These are phyloP conservation scores for Fusarium compactum DNA, from an alignment of 2,329 filamentous ascomycete genomes.

Conservation along the genomic window DNA sequence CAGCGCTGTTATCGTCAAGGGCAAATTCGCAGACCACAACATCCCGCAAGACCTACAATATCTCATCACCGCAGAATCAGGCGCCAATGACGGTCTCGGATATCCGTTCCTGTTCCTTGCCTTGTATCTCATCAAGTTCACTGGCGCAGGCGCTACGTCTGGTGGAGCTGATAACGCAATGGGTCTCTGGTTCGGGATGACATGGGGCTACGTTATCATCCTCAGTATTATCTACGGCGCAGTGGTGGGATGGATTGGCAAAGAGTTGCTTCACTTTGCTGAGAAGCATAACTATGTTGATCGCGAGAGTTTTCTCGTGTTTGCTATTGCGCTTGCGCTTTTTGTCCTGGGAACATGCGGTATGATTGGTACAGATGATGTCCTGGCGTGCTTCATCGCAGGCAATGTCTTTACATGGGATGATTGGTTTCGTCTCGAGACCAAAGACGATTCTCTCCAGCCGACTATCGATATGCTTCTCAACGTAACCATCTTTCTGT, in stretches of 20 bases:
- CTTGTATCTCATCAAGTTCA: conserved; percentile 84
- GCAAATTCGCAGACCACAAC: conserved; percentile 92
- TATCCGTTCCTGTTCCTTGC: conserved; percentile 91
- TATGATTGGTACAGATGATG: conserved; percentile 88
- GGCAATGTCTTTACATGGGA: conserved; percentile 94
- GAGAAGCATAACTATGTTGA: conserved; percentile 86
- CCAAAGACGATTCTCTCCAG: conserved; percentile 90
- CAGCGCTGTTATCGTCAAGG: conserved; percentile 91
- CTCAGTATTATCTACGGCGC: conserved; percentile 83
- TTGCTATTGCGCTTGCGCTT: conserved; percentile 84
- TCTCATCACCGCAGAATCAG: conserved; percentile 84
- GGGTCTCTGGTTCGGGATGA: conserved; percentile 85
- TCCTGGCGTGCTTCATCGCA: conserved; percentile 91
- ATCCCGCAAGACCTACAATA: conserved; percentile 84
- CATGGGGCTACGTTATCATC: conserved; percentile 85
- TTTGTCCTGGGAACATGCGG: conserved; percentile 91
- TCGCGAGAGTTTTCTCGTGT: conserved; percentile 87
- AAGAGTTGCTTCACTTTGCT: conserved; percentile 85
- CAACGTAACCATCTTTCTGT: conserved; percentile 89
- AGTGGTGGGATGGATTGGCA: conserved; percentile 82
- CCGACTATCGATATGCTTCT: conserved; percentile 95
- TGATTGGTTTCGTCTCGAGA: conserved; percentile 93
- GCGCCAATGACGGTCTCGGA: conserved; percentile 88
- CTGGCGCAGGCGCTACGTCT: conserved; percentile 60
- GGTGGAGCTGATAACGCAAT: conserved; percentile 77